Evolutionary conservation across 768 basidiomycete genomes (phyloP), one percentile per base, ranked within the genome.

Genomic region (Calocera cornea): DNA sequence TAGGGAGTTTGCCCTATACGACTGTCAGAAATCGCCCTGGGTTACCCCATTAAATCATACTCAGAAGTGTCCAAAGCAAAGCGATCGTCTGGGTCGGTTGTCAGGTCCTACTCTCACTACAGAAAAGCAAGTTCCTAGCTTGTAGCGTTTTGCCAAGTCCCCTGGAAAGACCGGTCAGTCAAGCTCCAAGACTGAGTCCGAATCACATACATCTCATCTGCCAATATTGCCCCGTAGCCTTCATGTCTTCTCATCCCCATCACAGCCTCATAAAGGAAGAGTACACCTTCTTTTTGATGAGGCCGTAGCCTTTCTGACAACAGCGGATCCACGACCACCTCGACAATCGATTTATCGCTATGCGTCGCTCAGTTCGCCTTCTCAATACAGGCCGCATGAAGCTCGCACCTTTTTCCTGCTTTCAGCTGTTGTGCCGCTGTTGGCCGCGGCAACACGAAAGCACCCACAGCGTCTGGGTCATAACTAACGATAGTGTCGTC

Each of bases 121-220:
- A n/a, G n/a, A n/a, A n/a, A n/a, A n/a, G n/a, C n/a, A n/a, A n/a
- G n/a, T n/a, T n/a, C 41, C 75, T 65, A 64, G 83, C 89, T 80
- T 92, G 90, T 8, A 93, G 77, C 0, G 94, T 97, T 79, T 99
- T 99, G n/a, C 97, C 97, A 64, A 99, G 84, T 64, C 95, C 95
- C 95, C 95, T 88, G 80, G 27, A 11, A 24, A n/a, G n/a, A 64
- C 54, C 22, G 38, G 68, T 36, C 19, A 64, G 27, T 2, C 24
- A 40, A 68, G 68, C 50, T 63, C 72, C 22, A 72, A 74, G 68
- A 33, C 65, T 27, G 17, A 47, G 41, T 34, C 65, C 31, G 36
- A 63, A 19, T 24, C 63, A 60, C 76, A 36, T 69, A 92, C 93
- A 97, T 95, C 73, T 98, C 97, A 76, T 99, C 97, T 1, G 95